phyloP scores from a whole-genome alignment of 345 rosid genomes.

The Citrus inodora region DNA sequence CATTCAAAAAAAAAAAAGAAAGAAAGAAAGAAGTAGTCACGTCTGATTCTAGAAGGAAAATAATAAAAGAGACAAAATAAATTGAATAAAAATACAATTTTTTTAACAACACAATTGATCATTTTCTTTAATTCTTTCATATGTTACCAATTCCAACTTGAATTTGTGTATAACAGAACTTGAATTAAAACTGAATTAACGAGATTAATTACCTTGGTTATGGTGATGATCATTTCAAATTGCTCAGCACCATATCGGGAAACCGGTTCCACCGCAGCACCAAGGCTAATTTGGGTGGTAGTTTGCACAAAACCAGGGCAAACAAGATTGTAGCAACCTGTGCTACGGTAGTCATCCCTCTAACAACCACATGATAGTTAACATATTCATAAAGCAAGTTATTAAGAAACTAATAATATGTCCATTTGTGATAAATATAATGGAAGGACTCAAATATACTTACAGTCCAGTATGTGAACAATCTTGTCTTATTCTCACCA shows the following conservation, averaged over 20 bases:
- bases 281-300: neutral
- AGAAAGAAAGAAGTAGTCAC: too few relatives aligned
- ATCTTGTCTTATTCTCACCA: neutral
- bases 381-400: too few relatives aligned
- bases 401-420: too few relatives aligned
- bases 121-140: too few relatives aligned
- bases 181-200: neutral
- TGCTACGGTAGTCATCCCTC: constrained; percentile 20
- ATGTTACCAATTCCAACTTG: too few relatives aligned
- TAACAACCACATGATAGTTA: neutral
- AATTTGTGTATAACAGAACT: too few relatives aligned
- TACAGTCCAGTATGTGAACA: constrained; percentile 35
- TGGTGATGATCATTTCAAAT: neutral
- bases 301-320: constrained; percentile 36
- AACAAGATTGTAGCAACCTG: constrained; percentile 30
- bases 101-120: too few relatives aligned
- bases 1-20: too few relatives aligned
- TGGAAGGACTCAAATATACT: neutral
- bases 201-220: constrained; percentile 3
- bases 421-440: neutral
- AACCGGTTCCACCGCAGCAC: neutral
- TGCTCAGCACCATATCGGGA: constrained; percentile 24
- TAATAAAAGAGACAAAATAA: too few relatives aligned
- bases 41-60: too few relatives aligned
- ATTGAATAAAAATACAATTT: too few relatives aligned